Base-by-base conservation (phyloP, 345 rosid genomes). In the Syzygium grande region DNA sequence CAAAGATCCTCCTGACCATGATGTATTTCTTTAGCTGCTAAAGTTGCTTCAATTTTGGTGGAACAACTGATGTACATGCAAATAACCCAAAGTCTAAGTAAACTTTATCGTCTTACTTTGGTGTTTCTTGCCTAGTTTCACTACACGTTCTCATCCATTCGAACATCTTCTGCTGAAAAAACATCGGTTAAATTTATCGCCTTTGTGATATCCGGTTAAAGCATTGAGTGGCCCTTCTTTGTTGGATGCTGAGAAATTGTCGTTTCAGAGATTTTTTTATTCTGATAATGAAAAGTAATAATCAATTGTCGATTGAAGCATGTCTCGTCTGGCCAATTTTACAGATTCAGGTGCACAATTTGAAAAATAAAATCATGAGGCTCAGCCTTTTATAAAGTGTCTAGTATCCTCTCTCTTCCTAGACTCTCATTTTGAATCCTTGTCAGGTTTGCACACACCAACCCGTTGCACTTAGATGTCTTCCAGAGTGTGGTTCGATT, bases 391-490 rank as follows among this genome's bases (percentile, higher is more conserved):
- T 73, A 73, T 73, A 34, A 23, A 68, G 49, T 73, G 46, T 34
- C 41, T 9, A 30, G 13, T 30, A 68, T 68, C 22, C 23, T 68
- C 80, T 73, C 80, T 73, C 54, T 68, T 51, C 51, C 46, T 61
- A 27, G 41, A 65, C 56, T 63, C 46, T 86, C 51, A 63, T 86
- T 85, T 49, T 49, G 46, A 29, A 68, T 86, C 41, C 19, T 90
- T 90, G 88, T 89, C 94, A 96, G 99, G 99, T 98, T 98, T 94
- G 92, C 96, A 29, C 99, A 96, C 90, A 96, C 99, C 89, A 98
- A 98, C 90, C 99, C 99, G 11, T 90, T 98, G 91, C 99, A 98
- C 90, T 73, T 94, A 88, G 98, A 98, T 73, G 95, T 96, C 77
- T 98, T 98, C 93, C 96, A 92, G 85, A 98, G 99, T 87, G 93